phyloP scores from a whole-genome alignment of 495 filamentous ascomycete species.

The Aspergillus homomorphus region DNA sequence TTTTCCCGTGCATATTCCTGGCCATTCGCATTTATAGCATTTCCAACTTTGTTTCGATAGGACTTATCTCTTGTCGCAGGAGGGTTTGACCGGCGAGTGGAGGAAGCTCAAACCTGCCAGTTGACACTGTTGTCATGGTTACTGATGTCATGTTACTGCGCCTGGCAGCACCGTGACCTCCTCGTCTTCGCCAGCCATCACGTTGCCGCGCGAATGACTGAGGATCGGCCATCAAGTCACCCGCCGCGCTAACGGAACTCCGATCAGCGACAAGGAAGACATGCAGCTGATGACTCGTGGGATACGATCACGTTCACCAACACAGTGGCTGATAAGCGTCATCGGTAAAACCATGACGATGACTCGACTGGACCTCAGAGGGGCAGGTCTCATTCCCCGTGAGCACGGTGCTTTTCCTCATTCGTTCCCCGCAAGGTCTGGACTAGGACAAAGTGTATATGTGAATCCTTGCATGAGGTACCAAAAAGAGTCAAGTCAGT shows the following conservation, averaged over 20 bases:
- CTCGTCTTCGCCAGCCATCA: background rate
- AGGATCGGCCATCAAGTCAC: conserved; percentile 6
- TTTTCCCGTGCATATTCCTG: background rate
- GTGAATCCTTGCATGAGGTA: background rate
- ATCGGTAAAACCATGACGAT: background rate
- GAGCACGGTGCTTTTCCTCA: background rate
- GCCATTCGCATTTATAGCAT: too few relatives aligned
- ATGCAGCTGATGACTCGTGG: background rate
- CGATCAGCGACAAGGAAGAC: conserved; percentile 2
- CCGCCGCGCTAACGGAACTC: conserved; percentile 6
- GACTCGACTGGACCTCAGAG: background rate
- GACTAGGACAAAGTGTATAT: background rate
- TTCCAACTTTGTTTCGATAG: background rate
- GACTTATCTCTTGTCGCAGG: background rate
- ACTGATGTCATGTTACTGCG: conserved; percentile 1
- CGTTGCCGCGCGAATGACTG: conserved; percentile 1
- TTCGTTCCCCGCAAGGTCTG: background rate
- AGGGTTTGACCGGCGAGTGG: background rate
- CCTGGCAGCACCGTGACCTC: background rate
- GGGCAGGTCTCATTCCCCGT: background rate
- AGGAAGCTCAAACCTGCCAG: background rate
- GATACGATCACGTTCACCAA: background rate
- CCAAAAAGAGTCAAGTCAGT: too few relatives aligned
- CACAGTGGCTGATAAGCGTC: conserved; percentile 1
- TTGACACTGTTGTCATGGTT: background rate